Percentiles rank a stretch among this genome's conserved stretches.
Evolutionary conservation across 306 rosid species (phyloP).

Genomic region (Cicer pinnatifidum): DNA sequence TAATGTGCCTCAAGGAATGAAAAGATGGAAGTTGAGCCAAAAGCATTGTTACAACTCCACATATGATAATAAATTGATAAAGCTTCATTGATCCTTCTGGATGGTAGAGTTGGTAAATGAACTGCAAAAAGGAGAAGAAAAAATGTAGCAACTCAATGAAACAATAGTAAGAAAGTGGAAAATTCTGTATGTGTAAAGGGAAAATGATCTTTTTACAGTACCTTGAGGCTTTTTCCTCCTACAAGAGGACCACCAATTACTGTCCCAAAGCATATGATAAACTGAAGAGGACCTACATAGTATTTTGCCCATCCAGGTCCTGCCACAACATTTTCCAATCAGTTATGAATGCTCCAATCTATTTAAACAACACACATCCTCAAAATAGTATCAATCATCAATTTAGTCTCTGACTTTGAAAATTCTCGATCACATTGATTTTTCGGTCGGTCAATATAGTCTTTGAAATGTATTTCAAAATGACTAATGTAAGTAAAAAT

Average conservation of each 20-base stretch:
- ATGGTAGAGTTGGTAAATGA: slow-evolving; percentile 63
- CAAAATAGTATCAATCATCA: neutral
- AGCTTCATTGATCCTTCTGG: slow-evolving; percentile 76
- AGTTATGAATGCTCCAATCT: slow-evolving; percentile 7
- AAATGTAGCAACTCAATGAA: slow-evolving; percentile 39
- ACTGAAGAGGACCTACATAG: slow-evolving; percentile 74
- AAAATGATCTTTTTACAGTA: slow-evolving; percentile 20
- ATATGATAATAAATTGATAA: slow-evolving; percentile 61
- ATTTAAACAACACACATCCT: neutral
- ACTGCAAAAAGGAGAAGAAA: slow-evolving; percentile 47
- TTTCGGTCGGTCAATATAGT: neutral
- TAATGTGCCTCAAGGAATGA: slow-evolving; percentile 76
- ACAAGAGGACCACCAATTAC: slow-evolving; percentile 71
- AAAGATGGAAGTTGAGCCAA: slow-evolving; percentile 90
- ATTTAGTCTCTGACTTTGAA: neutral
- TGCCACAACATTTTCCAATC: slow-evolving; percentile 44
- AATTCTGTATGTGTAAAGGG: neutral
- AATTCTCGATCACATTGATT: neutral
- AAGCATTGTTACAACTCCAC: slow-evolving; percentile 55
- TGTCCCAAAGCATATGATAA: slow-evolving; percentile 67
- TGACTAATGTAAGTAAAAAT: neutral
- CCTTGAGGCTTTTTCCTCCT: slow-evolving; percentile 84
- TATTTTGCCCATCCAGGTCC: slow-evolving; percentile 81
- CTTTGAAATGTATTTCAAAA: neutral
- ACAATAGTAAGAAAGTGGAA: neutral